Conservation (phyloP, 1,139 yeast genomes). For the Kodamaea ohmeri region DNA sequence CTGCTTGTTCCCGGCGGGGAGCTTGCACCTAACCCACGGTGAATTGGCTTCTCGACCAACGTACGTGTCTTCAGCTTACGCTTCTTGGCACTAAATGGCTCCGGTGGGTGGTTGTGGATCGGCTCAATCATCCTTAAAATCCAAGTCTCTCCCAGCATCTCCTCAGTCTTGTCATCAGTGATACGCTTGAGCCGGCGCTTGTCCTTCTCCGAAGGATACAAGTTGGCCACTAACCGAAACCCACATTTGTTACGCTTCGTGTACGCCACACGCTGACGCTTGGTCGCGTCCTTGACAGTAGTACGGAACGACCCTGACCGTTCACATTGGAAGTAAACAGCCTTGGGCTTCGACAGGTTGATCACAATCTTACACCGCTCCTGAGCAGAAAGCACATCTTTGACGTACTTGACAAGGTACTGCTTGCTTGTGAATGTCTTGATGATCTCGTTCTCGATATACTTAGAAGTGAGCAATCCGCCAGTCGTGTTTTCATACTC, state of each 20-base stretch:
- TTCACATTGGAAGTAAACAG: slow-evolving; percentile 52
- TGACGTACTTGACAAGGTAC: slow-evolving; percentile 44
- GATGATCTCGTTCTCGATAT: slow-evolving; percentile 45
- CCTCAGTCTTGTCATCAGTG: slow-evolving; percentile 26
- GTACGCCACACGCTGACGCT: slow-evolving; percentile 51
- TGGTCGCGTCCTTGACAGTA: slow-evolving; percentile 46
- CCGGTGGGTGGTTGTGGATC: slow-evolving; percentile 47
- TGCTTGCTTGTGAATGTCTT: slow-evolving; percentile 43
- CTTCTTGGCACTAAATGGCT: slow-evolving; percentile 35
- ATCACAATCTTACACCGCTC: slow-evolving; percentile 50
- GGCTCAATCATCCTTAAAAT: slow-evolving; percentile 51
- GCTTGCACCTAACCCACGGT: slow-evolving; percentile 21
- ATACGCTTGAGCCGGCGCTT: slow-evolving; percentile 29
- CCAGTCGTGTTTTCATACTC: slow-evolving; percentile 17
- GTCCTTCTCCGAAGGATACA: slow-evolving; percentile 45
- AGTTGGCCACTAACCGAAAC: slow-evolving; percentile 48
- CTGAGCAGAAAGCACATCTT: slow-evolving; percentile 40
- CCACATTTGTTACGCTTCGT: slow-evolving; percentile 51
- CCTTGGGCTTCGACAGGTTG: slow-evolving; percentile 49
- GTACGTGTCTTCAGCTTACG: slow-evolving; percentile 41
- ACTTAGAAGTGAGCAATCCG: slow-evolving; percentile 26
- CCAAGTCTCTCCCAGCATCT: slow-evolving; percentile 39
- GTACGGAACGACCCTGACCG: slow-evolving; percentile 48
- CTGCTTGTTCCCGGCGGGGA: slow-evolving; percentile 9
- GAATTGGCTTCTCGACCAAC: slow-evolving; percentile 47